A percentile compares a stretch with the other conserved stretches of the same genome.
phyloP scores from a whole-genome alignment of 2,329 filamentous ascomycete species.

The Aspergillus versicolor region DNA sequence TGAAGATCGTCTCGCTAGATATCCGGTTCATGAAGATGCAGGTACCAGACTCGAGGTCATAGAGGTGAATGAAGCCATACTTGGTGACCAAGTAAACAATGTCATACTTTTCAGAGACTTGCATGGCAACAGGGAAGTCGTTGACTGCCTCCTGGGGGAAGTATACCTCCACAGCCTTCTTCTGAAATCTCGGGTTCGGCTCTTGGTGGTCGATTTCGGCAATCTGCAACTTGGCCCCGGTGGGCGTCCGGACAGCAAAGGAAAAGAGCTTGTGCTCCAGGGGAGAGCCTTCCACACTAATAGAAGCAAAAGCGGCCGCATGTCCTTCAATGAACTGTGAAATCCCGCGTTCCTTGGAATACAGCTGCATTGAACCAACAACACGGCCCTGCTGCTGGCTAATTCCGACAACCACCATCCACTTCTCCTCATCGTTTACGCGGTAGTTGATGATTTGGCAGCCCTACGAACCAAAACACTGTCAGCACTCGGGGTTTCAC shows the following conservation, averaged over 20 bases:
- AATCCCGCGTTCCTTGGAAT: constrained; percentile 92
- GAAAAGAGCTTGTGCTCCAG: constrained; percentile 94
- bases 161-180: constrained; percentile 97
- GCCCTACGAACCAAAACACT: constrained; percentile 53
- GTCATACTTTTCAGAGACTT: constrained; percentile 94
- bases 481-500: not conserved
- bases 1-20: constrained; percentile 98
- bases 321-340: constrained; percentile 98
- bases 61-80: constrained; percentile 98
- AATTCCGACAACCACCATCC: constrained; percentile 97
- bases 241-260: constrained; percentile 87
- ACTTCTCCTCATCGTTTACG: constrained; percentile 91
- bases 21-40: constrained; percentile 99
- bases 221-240: constrained; percentile 92
- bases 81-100: constrained; percentile 97
- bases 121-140: constrained; percentile 97
- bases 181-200: constrained; percentile 83
- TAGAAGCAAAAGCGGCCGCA: constrained; percentile 87
- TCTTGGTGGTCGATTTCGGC: constrained; percentile 95
- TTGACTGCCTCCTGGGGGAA: constrained; percentile 94
- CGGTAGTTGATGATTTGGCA: constrained; percentile 99
- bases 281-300: constrained; percentile 83
- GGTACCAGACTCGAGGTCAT: constrained; percentile 91
- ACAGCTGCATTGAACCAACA: constrained; percentile 94
- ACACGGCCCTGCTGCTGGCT: constrained; percentile 90